Evolutionary conservation across 164 flowering plant genomes (phyloP).

Genomic region (Aristolochia californica): DNA sequence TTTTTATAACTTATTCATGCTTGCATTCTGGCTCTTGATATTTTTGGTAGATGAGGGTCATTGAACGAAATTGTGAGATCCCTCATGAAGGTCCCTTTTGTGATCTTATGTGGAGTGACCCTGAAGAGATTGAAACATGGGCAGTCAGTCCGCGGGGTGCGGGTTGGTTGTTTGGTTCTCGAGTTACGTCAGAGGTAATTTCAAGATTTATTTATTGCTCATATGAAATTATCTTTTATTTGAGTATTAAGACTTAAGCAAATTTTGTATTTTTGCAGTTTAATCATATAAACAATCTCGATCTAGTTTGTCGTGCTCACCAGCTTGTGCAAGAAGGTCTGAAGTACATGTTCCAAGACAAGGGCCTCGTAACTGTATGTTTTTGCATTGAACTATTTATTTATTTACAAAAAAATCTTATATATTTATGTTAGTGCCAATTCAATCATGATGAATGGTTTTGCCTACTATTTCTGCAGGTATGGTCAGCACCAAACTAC

Average conservation of each 20-base stretch:
- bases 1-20: too few relatives aligned
- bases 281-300: slow-evolving; percentile 93
- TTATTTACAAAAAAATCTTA: too few relatives aligned
- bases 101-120: slow-evolving; percentile 99
- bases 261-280: slow-evolving; percentile 37
- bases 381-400: neutral
- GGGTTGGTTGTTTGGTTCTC: slow-evolving; percentile 99
- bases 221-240: neutral
- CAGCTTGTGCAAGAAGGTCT: slow-evolving; percentile 99
- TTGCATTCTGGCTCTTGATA: neutral
- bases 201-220: neutral
- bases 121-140: slow-evolving; percentile 99
- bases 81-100: slow-evolving; percentile 99
- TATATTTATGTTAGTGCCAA: too few relatives aligned
- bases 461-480: slow-evolving; percentile 38
- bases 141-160: slow-evolving; percentile 99
- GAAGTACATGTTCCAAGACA: slow-evolving; percentile 99
- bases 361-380: slow-evolving; percentile 96
- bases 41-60: slow-evolving; percentile 65
- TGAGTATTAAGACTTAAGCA: neutral
- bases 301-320: slow-evolving; percentile 96
- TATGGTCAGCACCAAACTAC: slow-evolving; percentile 97
- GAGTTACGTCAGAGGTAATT: slow-evolving; percentile 93
- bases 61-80: slow-evolving; percentile 93
- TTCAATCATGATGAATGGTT: neutral